phyloP scores from a whole-genome alignment of 768 basidiomycete genomes.

The Tulasnella sp. region DNA sequence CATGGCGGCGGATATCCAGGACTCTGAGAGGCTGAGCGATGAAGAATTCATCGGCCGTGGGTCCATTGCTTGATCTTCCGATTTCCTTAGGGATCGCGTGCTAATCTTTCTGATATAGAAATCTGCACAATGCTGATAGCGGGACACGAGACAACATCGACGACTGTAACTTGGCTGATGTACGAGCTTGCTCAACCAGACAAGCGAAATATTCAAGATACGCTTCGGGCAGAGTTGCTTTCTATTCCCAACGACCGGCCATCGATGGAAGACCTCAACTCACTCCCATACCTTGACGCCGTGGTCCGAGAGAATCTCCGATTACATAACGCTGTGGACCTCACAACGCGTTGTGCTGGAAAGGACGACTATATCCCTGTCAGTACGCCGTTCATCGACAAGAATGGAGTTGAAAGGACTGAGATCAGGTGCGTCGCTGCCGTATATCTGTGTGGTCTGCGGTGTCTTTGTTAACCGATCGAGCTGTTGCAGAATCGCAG shows the following conservation, averaged over 20 bases:
- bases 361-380: slow-evolving; percentile 18
- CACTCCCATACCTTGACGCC: slow-evolving; percentile 30
- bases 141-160: slow-evolving; percentile 48
- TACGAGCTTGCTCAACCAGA: slow-evolving; percentile 28
- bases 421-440: slow-evolving; percentile 5
- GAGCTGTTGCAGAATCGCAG: slow-evolving; percentile 23
- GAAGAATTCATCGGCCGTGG: slow-evolving; percentile 51
- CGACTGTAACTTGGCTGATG: slow-evolving; percentile 5
- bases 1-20: slow-evolving; percentile 50
- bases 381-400: slow-evolving; percentile 12
- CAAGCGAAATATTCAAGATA: slow-evolving; percentile 42
- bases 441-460: background rate
- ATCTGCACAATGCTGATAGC: slow-evolving; percentile 54
- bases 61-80: slow-evolving; percentile 24
- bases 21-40: slow-evolving; percentile 49
- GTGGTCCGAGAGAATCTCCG: slow-evolving; percentile 25
- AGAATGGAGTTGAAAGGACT: background rate
- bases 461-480: background rate
- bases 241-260: slow-evolving; percentile 21
- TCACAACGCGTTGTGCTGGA: background rate
- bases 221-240: slow-evolving; percentile 39
- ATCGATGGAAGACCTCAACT: slow-evolving; percentile 27
- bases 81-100: background rate
- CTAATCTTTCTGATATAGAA: slow-evolving; percentile 33
- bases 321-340: slow-evolving; percentile 1